Base-by-base conservation (phyloP, 345 rosid genomes). In the Gossypium mustelinum region DNA sequence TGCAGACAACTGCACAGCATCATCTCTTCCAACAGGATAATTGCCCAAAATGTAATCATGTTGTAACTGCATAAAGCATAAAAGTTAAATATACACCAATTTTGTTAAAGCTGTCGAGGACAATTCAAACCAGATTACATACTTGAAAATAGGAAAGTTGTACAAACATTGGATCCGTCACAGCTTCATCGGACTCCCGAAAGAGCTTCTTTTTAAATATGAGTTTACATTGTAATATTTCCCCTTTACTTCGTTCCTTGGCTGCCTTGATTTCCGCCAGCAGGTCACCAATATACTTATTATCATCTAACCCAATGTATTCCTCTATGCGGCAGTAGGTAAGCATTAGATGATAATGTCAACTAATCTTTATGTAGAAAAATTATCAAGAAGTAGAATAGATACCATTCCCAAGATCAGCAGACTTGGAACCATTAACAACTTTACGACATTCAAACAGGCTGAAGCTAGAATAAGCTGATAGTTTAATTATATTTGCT, bases 11-110 rank as follows among this genome's bases (percentile, higher is more conserved):
- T 93, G 98, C 5, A 97, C 98, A 81, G 98, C 98, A 88, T 90
- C 98, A 81, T 95, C 99, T 84, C 98, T 90, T 77, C 98, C 99
- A 77, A 95, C 97, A 55, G 99, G 99, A 87, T 93, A 95, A 83
- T 93, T 93, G 72, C 99, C 99, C 84, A 87, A 79, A 70, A 93
- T 83, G 78, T 95, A 95, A 81, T 95, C 99, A 86, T 95, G 99
- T 84, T 95, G 99, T 83, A 95, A 83, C 99, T 95, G 88, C 78
- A 84, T 65, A 76, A 50, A 66, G 72, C 68, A 75, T 82, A 84
- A 20, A 14, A 81, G 59, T 69, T 59, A 43, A 43, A 57, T 63
- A 64, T 29, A 51, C 17, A 22, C 47, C 58, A 48, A 51, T 39
- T 17, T n/a, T 50, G 62, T 39, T 13, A 55, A 57, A 51, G 44